Base-by-base conservation (phyloP, 345 rosid genomes). In the Syzygium aqueum region DNA sequence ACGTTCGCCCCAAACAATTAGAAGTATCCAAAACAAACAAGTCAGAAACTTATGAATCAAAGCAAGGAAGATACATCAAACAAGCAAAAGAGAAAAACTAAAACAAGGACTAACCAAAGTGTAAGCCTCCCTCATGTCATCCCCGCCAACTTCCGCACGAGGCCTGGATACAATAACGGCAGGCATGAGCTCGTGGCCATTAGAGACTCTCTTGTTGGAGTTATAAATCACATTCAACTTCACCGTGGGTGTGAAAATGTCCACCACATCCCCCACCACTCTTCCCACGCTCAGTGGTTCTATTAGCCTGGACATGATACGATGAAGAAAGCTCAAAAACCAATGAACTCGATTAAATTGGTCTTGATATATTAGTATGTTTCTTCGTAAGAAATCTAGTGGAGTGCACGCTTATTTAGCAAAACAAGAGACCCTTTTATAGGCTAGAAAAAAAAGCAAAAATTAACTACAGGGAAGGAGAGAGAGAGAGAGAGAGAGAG, bases 181-280 rank as follows among this genome's bases (percentile, higher is more conserved):
- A 88, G 98, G 99, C 90, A 87, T 89, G 56, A 96, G 91, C 91
- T 97, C 98, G 61, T 90, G 93, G 80, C 97, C 98, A 85, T 97
- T 97, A 12, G 92, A 89, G 28, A 97, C 99, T 85, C 91, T 90
- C 89, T 92, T 92, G 91, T 93, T 91, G 78, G 96, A 85, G 89
- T 85, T 92, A 87, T 93, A 97, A 87, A 90, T 94, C 53, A 96
- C 92, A 17, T 51, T 92, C 95, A 97, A 90, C 86, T 86, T 92
- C 87, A 94, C 96, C 80, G 88, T 92, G 33, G 96, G 98, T 7
- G 85, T 90, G 90, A 96, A 97, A 86, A 61, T 54, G 57, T 97
- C 98, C 63, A 94, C 90, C 21, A 96, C 99, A 67, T 97, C 98
- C 88, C 98, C 99, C 51, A 97, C 77, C 19, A 97, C 94, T 88